phyloP scores from a whole-genome alignment of 306 rosid species.

The Prunus salicina region DNA sequence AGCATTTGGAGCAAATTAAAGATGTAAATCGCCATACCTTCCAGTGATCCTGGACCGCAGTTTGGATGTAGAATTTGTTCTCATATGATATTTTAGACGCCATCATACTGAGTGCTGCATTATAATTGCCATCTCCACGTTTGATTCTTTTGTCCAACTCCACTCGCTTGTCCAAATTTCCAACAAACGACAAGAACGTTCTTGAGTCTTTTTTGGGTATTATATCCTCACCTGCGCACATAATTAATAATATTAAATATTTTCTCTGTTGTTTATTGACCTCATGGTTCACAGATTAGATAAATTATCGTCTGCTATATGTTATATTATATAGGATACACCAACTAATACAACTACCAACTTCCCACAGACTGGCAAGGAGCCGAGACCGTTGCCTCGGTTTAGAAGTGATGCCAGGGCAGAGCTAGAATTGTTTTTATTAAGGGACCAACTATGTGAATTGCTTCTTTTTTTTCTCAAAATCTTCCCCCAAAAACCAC shows the following conservation, averaged over 20 bases:
- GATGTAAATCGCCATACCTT: background rate
- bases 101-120: conserved; percentile 54
- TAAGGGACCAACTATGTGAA: no score
- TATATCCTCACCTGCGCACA: conserved; percentile 31
- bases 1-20: background rate
- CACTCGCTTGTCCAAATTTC: conserved; percentile 51
- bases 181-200: conserved; percentile 46
- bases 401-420: background rate
- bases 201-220: conserved; percentile 35
- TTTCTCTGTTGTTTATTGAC: background rate
- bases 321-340: background rate
- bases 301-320: no score
- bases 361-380: background rate
- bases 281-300: no score
- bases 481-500: no score
- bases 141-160: conserved; percentile 35
- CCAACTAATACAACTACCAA: background rate
- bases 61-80: conserved; percentile 41
- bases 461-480: no score
- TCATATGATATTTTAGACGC: conserved; percentile 66
- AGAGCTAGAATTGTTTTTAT: no score
- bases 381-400: background rate
- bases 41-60: conserved; percentile 30
- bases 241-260: background rate
- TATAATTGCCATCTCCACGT: conserved; percentile 43